phyloP scores from a whole-genome alignment of 208 protist genomes.

The Leishmania lainsoni region DNA sequence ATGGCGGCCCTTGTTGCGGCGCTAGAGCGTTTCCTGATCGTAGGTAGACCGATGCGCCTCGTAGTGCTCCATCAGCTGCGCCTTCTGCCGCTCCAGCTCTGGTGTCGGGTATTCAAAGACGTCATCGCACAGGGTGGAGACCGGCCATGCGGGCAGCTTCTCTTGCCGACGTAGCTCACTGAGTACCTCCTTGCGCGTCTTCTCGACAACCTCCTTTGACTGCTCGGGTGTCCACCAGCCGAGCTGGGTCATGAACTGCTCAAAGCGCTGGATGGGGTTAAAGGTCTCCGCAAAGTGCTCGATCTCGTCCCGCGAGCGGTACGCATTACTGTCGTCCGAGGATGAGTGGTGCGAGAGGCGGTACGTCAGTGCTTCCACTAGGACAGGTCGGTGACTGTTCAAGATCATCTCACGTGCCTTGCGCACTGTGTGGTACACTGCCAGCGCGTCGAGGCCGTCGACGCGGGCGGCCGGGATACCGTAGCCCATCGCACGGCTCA shows the following conservation, averaged over 20 bases:
- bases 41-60: constrained; percentile 50
- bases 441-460: constrained; percentile 97
- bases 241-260: constrained; percentile 56
- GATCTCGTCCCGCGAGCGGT: constrained; percentile 76
- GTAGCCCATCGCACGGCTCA: constrained; percentile 80
- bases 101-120: constrained; percentile 63
- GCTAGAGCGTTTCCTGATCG: constrained; percentile 48
- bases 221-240: constrained; percentile 68
- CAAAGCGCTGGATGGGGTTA: constrained; percentile 74
- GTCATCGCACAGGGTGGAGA: constrained; percentile 55
- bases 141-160: constrained; percentile 64
- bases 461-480: constrained; percentile 92
- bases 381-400: constrained; percentile 76
- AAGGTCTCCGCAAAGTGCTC: constrained; percentile 51
- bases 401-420: constrained; percentile 87
- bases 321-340: constrained; percentile 94
- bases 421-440: constrained; percentile 92
- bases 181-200: constrained; percentile 54
- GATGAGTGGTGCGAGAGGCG: constrained; percentile 95
- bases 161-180: constrained; percentile 72
- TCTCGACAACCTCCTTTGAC: constrained; percentile 38
- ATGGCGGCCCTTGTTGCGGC: no score
- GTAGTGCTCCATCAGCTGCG: constrained; percentile 64
- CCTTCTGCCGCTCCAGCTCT: constrained; percentile 48
- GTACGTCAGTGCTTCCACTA: constrained; percentile 98